Base-by-base conservation (phyloP, 139 green algal genomes). In the Ettlia oleoabundans region DNA sequence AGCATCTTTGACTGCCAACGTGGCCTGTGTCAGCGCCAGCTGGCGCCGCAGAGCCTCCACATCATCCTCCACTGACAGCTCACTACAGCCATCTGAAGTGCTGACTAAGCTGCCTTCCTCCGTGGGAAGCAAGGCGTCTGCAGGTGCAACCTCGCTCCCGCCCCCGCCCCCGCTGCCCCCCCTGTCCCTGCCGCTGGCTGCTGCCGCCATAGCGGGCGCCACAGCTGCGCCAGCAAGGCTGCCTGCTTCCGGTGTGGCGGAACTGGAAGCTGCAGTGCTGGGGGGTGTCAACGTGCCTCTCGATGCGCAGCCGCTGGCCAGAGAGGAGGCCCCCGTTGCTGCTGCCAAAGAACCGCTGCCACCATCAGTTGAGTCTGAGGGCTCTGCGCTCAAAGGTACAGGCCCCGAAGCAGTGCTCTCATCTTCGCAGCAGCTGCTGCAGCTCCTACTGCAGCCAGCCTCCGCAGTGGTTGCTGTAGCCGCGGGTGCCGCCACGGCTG, bases 261-360 rank as follows among this genome's bases (percentile, higher is more conserved):
- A 69, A 0, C 80, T 21, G 1, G 80, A 79, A 30, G 55, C 22
- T 13, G 55, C 69, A 0, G 58, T 22, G 8, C 68, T 82, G 32
- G 24, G 28, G 1, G 42, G 68, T 0, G 22, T 74, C 21, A 33
- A 18, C 10, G 35, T 51, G 62, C 62, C 28, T 33, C 13, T 32
- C 47, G 68, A 7, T 43, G 41, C 19, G 18, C 68, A 19, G 38
- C 26, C n/a, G 13, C 42, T 52, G 70, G 53, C 81, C 10, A 58
- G 67, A 5, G 26, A 89, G 30, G 76, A 13, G 53, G 18, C 43
- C n/a, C n/a, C n/a, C n/a, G n/a, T n/a, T 52, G 52, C 52, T 82
- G 71, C 64, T 68, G 51, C 69, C 62, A 37, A 19, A 19, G 37
- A 4, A 33, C 13, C 61, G 5, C 61, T n/a, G 26, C 33, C 76